phyloP scores from a whole-genome alignment of 1,284 basidiomycete species.

The Heterobasidion occidentale region DNA sequence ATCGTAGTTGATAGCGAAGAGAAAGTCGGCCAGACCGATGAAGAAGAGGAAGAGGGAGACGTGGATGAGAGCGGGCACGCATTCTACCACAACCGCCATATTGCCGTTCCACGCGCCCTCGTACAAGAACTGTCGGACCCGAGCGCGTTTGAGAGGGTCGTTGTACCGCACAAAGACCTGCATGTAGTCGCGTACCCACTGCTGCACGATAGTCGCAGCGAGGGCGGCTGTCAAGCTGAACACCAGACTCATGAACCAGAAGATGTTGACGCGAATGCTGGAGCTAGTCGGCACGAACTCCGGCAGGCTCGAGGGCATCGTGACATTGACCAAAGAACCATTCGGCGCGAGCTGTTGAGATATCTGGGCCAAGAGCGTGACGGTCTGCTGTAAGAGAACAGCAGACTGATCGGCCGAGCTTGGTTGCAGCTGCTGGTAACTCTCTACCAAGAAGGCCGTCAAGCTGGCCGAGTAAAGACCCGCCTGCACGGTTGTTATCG shows the following conservation, averaged over 20 bases:
- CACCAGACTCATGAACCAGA: slow-evolving; percentile 10
- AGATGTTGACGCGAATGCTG: slow-evolving; percentile 8
- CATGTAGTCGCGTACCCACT: slow-evolving; percentile 9
- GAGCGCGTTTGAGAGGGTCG: background rate
- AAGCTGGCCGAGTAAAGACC: slow-evolving; percentile 11
- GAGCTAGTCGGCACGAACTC: slow-evolving; percentile 1
- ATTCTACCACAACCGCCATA: slow-evolving; percentile 9
- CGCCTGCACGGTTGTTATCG: background rate
- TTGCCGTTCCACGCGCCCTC: background rate
- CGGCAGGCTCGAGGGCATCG: background rate
- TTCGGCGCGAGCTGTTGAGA: slow-evolving; percentile 6
- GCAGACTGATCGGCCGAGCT: background rate
- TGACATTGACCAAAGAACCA: background rate
- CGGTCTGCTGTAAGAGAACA: slow-evolving; percentile 1
- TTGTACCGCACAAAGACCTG: slow-evolving; percentile 8
- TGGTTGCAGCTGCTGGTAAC: slow-evolving; percentile 5
- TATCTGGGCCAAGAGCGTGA: slow-evolving; percentile 3
- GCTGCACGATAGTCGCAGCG: slow-evolving; percentile 5
- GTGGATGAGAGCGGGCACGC: slow-evolving; percentile 8
- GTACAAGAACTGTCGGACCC: background rate
- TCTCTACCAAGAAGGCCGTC: slow-evolving; percentile 9
- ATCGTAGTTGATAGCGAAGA: slow-evolving; percentile 1
- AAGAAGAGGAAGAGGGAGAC: slow-evolving; percentile 10
- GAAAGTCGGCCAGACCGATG: slow-evolving; percentile 3
- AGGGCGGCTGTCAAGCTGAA: slow-evolving; percentile 8